These are phyloP conservation scores for Penicillium herquei DNA, from an alignment of 495 filamentous ascomycete genomes.

Conservation along the genomic window DNA sequence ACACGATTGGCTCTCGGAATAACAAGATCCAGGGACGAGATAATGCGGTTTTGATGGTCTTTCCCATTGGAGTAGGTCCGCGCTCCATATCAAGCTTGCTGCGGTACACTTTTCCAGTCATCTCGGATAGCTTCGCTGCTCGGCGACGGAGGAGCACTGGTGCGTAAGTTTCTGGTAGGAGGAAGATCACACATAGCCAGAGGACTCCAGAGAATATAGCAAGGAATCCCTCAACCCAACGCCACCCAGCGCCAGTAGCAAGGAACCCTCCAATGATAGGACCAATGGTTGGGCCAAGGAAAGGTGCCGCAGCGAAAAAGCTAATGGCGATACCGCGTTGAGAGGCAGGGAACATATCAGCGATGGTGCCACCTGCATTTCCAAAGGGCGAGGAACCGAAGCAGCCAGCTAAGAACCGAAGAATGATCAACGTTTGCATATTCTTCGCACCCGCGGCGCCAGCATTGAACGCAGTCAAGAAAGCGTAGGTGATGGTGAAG, in stretches of 20 bases:
- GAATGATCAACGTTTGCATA: constrained; percentile 59
- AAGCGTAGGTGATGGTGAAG: constrained; percentile 60
- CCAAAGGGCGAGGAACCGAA: constrained; percentile 70
- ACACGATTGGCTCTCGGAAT: constrained; percentile 52
- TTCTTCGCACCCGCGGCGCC: constrained; percentile 60
- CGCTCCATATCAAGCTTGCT: constrained; percentile 39
- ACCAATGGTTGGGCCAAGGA: constrained; percentile 46
- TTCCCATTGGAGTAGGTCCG: constrained; percentile 21
- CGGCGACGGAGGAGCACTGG: constrained; percentile 51
- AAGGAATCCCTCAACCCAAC: constrained; percentile 59
- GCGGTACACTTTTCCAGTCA: constrained; percentile 51
- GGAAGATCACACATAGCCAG: constrained; percentile 45
- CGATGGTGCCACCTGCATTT: constrained; percentile 68
- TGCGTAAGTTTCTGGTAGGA: constrained; percentile 56
- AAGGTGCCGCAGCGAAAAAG: constrained; percentile 60
- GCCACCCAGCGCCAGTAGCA: constrained; percentile 54
- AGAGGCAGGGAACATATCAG: constrained; percentile 61
- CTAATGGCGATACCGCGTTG: constrained; percentile 60
- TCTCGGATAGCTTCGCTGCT: constrained; percentile 46
- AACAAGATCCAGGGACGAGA: constrained; percentile 43
- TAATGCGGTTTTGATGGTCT: constrained; percentile 36
- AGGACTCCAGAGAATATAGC: constrained; percentile 44
- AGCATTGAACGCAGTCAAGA: constrained; percentile 63
- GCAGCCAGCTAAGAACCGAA: constrained; percentile 71
- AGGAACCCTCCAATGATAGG: constrained; percentile 59